Conservation (phyloP, 306 rosid species). For the Trifolium dubium region DNA sequence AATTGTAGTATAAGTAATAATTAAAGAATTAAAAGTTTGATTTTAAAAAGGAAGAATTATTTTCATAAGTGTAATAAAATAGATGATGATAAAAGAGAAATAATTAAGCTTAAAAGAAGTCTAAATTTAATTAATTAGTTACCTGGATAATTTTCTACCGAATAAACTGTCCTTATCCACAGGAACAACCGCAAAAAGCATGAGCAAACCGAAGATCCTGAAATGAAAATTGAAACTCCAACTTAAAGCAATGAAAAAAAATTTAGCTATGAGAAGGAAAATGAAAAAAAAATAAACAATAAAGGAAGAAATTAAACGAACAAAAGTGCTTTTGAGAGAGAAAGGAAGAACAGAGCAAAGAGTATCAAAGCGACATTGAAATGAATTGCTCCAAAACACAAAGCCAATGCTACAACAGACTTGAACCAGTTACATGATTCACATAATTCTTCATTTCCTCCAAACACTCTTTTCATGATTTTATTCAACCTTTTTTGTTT, state of each 20-base stretch:
- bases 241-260: not conserved
- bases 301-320: not conserved
- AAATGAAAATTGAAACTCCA: not conserved
- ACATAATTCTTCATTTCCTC: slow-evolving; percentile 37
- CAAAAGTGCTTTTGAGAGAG: slow-evolving; percentile 62
- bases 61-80: too few species aligned
- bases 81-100: not conserved
- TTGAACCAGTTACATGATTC: slow-evolving; percentile 33
- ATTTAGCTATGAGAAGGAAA: not conserved
- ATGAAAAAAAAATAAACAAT: not conserved
- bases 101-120: not conserved
- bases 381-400: slow-evolving; percentile 77
- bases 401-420: slow-evolving; percentile 48
- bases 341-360: slow-evolving; percentile 61
- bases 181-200: slow-evolving; percentile 56
- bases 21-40: not conserved
- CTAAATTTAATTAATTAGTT: not conserved
- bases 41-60: too few species aligned
- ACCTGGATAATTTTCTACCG: slow-evolving; percentile 64
- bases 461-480: slow-evolving; percentile 44
- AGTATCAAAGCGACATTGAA: slow-evolving; percentile 52
- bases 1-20: not conserved
- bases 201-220: slow-evolving; percentile 66
- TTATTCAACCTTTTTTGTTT: not conserved
- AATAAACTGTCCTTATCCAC: slow-evolving; percentile 52